Base-by-base conservation (phyloP, 768 basidiomycete species). In the Lactifluus echinatus region DNA sequence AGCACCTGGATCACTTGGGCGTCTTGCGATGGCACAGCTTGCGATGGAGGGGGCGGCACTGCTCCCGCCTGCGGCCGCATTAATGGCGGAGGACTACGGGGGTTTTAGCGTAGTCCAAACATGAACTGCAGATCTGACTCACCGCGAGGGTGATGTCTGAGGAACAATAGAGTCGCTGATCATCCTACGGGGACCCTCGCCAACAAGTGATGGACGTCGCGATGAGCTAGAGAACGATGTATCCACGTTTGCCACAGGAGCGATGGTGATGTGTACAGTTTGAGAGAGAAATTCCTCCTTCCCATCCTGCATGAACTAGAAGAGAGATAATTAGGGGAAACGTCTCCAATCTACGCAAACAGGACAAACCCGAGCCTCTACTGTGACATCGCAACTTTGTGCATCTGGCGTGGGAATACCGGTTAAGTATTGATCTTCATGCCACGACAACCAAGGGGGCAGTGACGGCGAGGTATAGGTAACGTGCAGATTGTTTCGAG, bases 391-490 rank as follows among this genome's bases (percentile, higher is more conserved):
- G 65, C 84, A 84, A 50, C 79, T 84, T 65, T 84, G 82, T 33
- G 90, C 84, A 59, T 89, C 86, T 34, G 82, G 75, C 39, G 84
- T 79, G 17, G 93, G 92, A 37, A 83, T 80, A 23, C 95, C 95
- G 33, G 82, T 82, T 19, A 98, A 75, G 50, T 84, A 81, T 45
- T 59, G 52, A 59, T 91, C 89, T 49, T 83, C 82, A 63, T 87
- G 84, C 93, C 94, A 98, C 14, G 76, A 74, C 28, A 99, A 73
- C 95, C 95, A 99, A 0, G 81, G 64, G 1, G 95, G 95, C 12
- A 95, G 76, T 34, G 73, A 76, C 15, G 93, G 89, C 1, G 91
- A 94, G 63, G 76, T 82, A 66, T 88, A 97, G 15, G 77, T 74
- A 33, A 95, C 89, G 45, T 83, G 79, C 62, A 93, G 74, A 66